A percentile compares a stretch with the other conserved stretches of the same genome.
phyloP scores from a whole-genome alignment of 352 stramenopile species.

The Phytopythium litorale region DNA sequence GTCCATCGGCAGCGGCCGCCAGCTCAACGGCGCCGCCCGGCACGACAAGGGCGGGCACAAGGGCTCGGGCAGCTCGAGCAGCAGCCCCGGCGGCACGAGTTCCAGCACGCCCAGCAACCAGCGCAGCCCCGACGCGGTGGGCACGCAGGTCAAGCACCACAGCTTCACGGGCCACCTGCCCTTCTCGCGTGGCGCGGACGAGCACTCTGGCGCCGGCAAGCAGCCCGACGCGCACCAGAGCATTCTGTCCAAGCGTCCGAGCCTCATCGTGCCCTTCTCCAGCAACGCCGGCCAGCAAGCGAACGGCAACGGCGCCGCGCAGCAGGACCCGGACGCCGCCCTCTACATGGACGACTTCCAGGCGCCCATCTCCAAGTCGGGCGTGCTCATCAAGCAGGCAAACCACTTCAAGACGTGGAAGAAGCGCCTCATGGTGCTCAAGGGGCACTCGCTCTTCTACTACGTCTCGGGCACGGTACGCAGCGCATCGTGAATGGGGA shows the following conservation, averaged over 20 bases:
- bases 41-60: conserved; percentile 33
- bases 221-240: conserved; percentile 33
- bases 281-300: conserved; percentile 23
- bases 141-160: conserved; percentile 54
- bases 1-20: conserved; percentile 46
- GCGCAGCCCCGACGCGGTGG: conserved; percentile 11
- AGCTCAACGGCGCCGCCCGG: conserved; percentile 15
- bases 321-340: conserved; percentile 21
- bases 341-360: conserved; percentile 78
- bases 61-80: conserved; percentile 27
- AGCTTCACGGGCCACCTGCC: conserved; percentile 69
- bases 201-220: conserved; percentile 6
- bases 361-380: conserved; percentile 76
- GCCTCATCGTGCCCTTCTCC: conserved; percentile 71
- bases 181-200: conserved; percentile 45
- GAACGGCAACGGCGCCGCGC: conserved; percentile 8
- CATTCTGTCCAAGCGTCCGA: conserved; percentile 68
- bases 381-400: conserved; percentile 84
- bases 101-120: conserved; percentile 22
- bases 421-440: conserved; percentile 86
- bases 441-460: conserved; percentile 86
- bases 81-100: conserved; percentile 28
- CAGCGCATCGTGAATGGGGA: background rate
- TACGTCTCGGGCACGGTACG: conserved; percentile 83
- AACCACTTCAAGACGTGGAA: conserved; percentile 90